Conservation (phyloP, 2,329 filamentous ascomycete genomes). For the Talaromyces sp. region DNA sequence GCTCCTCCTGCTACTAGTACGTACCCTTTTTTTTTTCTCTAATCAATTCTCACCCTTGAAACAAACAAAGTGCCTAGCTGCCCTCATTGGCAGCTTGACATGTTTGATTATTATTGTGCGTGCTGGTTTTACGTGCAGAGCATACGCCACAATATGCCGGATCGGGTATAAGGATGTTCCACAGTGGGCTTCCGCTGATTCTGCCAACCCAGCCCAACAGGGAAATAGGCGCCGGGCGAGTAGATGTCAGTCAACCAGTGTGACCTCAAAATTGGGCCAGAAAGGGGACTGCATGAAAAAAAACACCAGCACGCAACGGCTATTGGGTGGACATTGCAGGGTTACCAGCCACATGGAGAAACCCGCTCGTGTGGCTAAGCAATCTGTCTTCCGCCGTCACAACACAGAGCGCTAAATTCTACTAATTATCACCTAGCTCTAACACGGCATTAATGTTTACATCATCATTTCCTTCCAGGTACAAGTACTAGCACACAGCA, state of each 20-base stretch:
- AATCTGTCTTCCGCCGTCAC: not conserved
- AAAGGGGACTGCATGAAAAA: not conserved
- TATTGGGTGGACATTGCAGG: not conserved
- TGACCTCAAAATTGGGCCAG: not conserved
- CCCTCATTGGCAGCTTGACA: not conserved
- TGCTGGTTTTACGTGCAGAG: not conserved
- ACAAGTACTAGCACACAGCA: no score
- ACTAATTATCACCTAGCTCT: no score
- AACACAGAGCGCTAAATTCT: not conserved
- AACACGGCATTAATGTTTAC: no score
- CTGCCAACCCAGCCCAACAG: not conserved
- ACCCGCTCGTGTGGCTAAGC: not conserved
- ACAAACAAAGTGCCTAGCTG: not conserved
- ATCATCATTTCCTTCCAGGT: no score
- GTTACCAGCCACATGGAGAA: not conserved
- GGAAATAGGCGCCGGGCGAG: not conserved
- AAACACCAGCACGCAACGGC: not conserved
- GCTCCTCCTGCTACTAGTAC: not conserved
- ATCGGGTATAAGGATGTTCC: not conserved
- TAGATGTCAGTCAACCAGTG: not conserved
- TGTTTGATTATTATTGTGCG: not conserved
- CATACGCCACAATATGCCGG: not conserved
- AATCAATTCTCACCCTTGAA: not conserved
- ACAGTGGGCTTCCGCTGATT: not conserved
- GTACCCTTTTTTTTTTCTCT: not conserved